A percentile compares a stretch with the other conserved stretches of the same genome.
Conservation (phyloP, 1,139 yeast species). For the Yamadazyma spencermartinsiae region DNA sequence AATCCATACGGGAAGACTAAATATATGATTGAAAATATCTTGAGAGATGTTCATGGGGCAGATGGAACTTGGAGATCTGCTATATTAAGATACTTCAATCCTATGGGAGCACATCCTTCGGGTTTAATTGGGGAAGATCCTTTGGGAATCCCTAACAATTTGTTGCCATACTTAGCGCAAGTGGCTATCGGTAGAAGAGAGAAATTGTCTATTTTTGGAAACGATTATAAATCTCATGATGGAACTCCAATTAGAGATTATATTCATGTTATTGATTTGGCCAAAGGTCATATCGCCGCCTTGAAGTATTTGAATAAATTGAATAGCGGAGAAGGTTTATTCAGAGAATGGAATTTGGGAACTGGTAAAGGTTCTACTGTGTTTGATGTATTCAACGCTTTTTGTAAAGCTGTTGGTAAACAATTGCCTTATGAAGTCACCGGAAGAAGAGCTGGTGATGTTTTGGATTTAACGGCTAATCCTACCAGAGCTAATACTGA, state of each 20-base stretch:
- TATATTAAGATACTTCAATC: slow-evolving; percentile 73
- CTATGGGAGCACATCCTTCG: slow-evolving; percentile 84
- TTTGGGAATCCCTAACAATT: slow-evolving; percentile 71
- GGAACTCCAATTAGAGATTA: slow-evolving; percentile 86
- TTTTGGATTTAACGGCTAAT: slow-evolving; percentile 70
- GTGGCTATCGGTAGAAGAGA: slow-evolving; percentile 75
- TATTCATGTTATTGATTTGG: slow-evolving; percentile 79
- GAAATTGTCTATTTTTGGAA: slow-evolving; percentile 63
- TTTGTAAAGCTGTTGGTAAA: slow-evolving; percentile 67
- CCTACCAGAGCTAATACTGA: slow-evolving; percentile 67
- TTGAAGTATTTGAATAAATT: slow-evolving; percentile 54
- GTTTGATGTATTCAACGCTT: slow-evolving; percentile 67
- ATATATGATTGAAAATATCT: slow-evolving; percentile 60
- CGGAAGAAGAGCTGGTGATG: slow-evolving; percentile 78
- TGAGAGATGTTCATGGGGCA: slow-evolving; percentile 56
- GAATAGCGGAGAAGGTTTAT: slow-evolving; percentile 46
- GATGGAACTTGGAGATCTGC: slow-evolving; percentile 59
- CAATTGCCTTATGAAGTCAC: slow-evolving; percentile 65
- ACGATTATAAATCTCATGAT: slow-evolving; percentile 68
- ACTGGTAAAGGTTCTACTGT: slow-evolving; percentile 81
- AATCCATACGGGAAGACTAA: slow-evolving; percentile 81
- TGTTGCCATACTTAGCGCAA: slow-evolving; percentile 74
- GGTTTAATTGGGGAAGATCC: slow-evolving; percentile 84
- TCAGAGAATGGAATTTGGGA: slow-evolving; percentile 82
- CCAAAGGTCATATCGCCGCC: slow-evolving; percentile 79